These are phyloP conservation scores for Xylariales sp. DNA, from an alignment of 2,329 filamentous ascomycete species.

Conservation along the genomic window DNA sequence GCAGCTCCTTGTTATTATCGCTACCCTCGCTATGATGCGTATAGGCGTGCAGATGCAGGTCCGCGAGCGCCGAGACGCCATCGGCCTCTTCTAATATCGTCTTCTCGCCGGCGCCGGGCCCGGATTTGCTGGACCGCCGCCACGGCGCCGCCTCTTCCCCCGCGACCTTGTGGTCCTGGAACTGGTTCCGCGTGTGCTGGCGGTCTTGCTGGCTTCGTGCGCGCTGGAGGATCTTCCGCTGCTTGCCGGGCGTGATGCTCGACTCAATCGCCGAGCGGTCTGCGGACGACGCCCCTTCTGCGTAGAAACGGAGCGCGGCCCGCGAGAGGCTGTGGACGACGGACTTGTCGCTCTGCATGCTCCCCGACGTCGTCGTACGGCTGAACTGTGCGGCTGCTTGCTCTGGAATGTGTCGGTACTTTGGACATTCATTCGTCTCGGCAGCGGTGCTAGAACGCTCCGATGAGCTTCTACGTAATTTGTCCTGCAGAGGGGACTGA, in stretches of 20 bases:
- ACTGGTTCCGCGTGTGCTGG: constrained; percentile 57
- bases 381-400: constrained; percentile 67
- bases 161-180: constrained; percentile 55
- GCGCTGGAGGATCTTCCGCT: constrained; percentile 52
- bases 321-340: constrained; percentile 57
- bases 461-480: constrained; percentile 28
- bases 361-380: constrained; percentile 62
- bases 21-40: constrained; percentile 2
- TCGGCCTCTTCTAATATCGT: constrained; percentile 37
- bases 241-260: constrained; percentile 51
- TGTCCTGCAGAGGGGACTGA: constrained; percentile 40
- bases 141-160: constrained; percentile 29
- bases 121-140: constrained; percentile 17
- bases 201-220: constrained; percentile 55
- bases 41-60: constrained; percentile 32
- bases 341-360: constrained; percentile 49
- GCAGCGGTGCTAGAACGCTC: not conserved
- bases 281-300: constrained; percentile 49
- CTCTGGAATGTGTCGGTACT: constrained; percentile 64
- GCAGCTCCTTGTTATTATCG: constrained; percentile 22
- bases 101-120: constrained; percentile 32
- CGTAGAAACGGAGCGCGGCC: constrained; percentile 56
- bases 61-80: constrained; percentile 22
- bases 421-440: constrained; percentile 15
- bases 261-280: constrained; percentile 43